Conservation (phyloP, 2,329 filamentous ascomycete species). For the Trichoderma hamatum region DNA sequence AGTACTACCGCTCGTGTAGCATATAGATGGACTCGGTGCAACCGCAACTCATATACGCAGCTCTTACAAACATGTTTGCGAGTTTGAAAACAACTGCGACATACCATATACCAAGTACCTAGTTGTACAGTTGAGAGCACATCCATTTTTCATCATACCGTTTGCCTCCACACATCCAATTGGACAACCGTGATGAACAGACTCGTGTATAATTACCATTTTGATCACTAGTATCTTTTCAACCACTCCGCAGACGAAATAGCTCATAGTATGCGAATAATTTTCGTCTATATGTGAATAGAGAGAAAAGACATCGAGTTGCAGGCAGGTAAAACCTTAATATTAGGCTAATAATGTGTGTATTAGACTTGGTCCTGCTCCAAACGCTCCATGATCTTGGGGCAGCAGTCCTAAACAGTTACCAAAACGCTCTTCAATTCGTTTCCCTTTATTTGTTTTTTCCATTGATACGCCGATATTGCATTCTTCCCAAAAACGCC, state of each 20-base stretch:
- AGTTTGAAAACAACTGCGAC: not conserved
- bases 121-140: not conserved
- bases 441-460: not conserved
- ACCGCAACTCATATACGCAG: not conserved
- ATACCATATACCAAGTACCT: not conserved
- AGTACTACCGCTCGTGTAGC: not conserved
- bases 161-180: not conserved
- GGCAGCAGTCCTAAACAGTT: not conserved
- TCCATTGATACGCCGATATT: not conserved
- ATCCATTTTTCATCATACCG: not conserved
- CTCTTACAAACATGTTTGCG: not conserved
- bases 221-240: not conserved
- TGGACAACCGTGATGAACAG: not conserved
- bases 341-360: not conserved
- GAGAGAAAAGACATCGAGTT: not conserved
- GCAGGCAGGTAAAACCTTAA: not conserved
- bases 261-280: not conserved
- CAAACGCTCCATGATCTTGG: not conserved
- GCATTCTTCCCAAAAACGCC: conserved; percentile 24
- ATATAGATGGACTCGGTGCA: not conserved
- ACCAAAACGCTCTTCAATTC: not conserved
- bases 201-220: not conserved
- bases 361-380: not conserved
- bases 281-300: not conserved
- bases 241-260: not conserved